phyloP scores from a whole-genome alignment of 345 rosid genomes.

The Brassica cretica region DNA sequence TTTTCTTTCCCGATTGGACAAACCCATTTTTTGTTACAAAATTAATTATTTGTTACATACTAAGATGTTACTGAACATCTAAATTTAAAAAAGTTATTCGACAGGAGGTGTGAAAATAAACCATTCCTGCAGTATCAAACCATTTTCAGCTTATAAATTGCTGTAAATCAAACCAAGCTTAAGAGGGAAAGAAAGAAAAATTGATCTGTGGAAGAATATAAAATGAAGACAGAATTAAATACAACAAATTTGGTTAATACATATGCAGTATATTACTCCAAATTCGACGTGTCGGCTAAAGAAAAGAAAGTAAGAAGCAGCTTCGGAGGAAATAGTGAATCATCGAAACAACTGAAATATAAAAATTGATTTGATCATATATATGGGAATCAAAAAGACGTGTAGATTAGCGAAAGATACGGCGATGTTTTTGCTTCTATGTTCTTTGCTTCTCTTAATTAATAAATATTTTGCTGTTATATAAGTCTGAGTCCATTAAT shows the following conservation, averaged over 20 bases:
- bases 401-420: slow-evolving; percentile 45
- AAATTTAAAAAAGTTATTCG: background rate
- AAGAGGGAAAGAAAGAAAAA: background rate
- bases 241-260: slow-evolving; percentile 4
- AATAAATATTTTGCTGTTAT: slow-evolving; percentile 23
- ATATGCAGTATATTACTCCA: slow-evolving; percentile 23
- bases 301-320: slow-evolving; percentile 37
- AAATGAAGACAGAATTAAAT: background rate
- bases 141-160: background rate
- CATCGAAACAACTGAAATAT: slow-evolving; percentile 24
- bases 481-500: slow-evolving; percentile 40
- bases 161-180: background rate
- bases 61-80: too few relatives aligned
- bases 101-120: background rate
- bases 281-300: slow-evolving; percentile 33
- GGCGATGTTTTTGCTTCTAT: slow-evolving; percentile 42
- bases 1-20: background rate
- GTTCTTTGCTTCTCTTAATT: slow-evolving; percentile 31
- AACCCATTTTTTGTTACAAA: too few relatives aligned
- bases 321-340: slow-evolving; percentile 20
- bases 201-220: background rate
- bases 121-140: background rate
- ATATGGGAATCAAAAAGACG: slow-evolving; percentile 41
- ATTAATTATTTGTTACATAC: too few relatives aligned
- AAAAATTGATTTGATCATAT: slow-evolving; percentile 27